phyloP scores from a whole-genome alignment of 2,329 filamentous ascomycete genomes.

The Aspergillus fijiensis region DNA sequence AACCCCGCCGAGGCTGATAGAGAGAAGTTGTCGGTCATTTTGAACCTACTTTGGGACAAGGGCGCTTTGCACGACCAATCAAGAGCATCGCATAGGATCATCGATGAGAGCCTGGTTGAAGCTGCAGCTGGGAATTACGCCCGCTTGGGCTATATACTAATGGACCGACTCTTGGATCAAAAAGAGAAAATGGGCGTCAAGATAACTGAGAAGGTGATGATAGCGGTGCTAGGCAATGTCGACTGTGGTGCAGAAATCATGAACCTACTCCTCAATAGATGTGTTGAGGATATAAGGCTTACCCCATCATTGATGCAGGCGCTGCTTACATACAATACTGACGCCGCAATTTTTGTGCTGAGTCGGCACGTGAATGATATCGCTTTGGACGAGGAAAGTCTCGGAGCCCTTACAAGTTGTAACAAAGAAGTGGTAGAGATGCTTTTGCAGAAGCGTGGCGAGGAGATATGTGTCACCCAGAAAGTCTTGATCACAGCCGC shows the following conservation, averaged over 20 bases:
- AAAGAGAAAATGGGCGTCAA: background rate
- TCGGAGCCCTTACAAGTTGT: background rate
- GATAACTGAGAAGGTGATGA: too few species aligned
- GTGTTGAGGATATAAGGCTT: too few species aligned
- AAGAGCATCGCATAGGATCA: background rate
- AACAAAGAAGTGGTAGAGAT: background rate
- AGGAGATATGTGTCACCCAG: background rate
- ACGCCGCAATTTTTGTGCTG: too few species aligned
- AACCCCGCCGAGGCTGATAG: background rate
- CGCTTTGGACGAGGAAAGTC: background rate
- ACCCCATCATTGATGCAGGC: too few species aligned
- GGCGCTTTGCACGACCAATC: background rate
- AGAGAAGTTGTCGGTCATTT: background rate
- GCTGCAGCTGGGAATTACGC: background rate
- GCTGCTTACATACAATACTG: too few species aligned
- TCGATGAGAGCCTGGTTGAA: background rate
- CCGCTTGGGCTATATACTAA: background rate
- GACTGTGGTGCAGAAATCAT: too few species aligned
- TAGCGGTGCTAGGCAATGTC: too few species aligned
- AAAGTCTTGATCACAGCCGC: background rate
- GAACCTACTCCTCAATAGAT: too few species aligned
- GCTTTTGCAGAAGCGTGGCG: background rate
- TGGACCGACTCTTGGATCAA: background rate
- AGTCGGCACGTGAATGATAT: background rate
- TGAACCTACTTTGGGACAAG: background rate